Conservation (phyloP, 108 stramenopile genomes). For the Mediolabrus comicus region DNA sequence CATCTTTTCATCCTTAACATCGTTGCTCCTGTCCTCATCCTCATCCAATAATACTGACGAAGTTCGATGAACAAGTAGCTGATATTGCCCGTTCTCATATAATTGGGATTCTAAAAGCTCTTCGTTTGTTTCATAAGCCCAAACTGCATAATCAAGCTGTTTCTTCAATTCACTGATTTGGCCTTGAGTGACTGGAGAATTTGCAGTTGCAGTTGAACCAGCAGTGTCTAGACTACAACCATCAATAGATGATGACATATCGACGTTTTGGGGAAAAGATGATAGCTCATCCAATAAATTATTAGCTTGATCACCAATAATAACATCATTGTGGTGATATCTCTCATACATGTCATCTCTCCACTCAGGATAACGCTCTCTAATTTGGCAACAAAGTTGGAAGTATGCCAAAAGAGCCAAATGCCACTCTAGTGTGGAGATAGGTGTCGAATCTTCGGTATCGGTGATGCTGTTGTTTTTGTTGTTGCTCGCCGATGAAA, state of each 20-base stretch:
- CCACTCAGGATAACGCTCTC: conserved; percentile 29
- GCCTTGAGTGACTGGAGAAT: conserved; percentile 14
- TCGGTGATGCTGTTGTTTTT: not conserved
- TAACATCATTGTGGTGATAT: too few relatives aligned
- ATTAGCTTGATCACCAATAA: conserved; percentile 16
- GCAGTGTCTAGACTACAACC: conserved; percentile 2
- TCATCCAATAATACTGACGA: conserved; percentile 27
- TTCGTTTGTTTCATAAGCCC: conserved; percentile 60
- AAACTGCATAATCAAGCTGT: conserved; percentile 48
- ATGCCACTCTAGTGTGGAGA: conserved; percentile 57
- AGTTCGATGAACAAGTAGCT: conserved; percentile 44
- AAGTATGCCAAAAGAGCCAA: conserved; percentile 63
- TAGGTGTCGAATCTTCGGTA: conserved; percentile 3
- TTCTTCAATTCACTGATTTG: conserved; percentile 33
- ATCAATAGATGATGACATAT: too few relatives aligned
- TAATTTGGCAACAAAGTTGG: conserved; percentile 49
- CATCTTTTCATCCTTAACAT: not conserved
- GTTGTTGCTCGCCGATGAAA: conserved; percentile 4
- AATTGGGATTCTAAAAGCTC: conserved; percentile 43
- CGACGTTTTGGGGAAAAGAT: too few relatives aligned
- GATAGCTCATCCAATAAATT: not conserved
- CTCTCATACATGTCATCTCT: conserved; percentile 38
- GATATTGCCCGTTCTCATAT: conserved; percentile 4
- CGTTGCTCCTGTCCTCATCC: not conserved
- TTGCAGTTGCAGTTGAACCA: not conserved